Evolutionary conservation across 192 early-diverging fungal species (phyloP).

Genomic region (Gaertneriomyces sp.): DNA sequence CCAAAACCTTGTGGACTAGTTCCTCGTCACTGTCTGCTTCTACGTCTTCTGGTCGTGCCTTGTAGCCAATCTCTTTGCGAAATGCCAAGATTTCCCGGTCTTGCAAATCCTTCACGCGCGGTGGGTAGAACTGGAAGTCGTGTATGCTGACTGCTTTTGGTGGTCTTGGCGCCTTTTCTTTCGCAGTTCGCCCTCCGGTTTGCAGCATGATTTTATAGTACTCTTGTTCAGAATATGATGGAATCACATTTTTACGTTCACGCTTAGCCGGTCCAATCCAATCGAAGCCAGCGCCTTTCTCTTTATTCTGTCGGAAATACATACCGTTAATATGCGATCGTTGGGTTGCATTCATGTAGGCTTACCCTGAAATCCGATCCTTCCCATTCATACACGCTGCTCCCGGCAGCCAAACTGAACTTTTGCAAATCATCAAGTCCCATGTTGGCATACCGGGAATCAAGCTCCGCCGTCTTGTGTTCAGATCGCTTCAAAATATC

Average conservation of each 20-base stretch:
- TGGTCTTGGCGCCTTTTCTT: slow-evolving; percentile 39
- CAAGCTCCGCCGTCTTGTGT: slow-evolving; percentile 83
- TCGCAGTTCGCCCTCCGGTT: slow-evolving; percentile 19
- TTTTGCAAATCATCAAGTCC: slow-evolving; percentile 92
- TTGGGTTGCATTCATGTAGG: not conserved
- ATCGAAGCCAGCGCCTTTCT: slow-evolving; percentile 48
- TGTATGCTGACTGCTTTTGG: slow-evolving; percentile 39
- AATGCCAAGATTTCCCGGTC: slow-evolving; percentile 78
- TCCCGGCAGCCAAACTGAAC: slow-evolving; percentile 67
- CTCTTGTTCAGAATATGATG: slow-evolving; percentile 23
- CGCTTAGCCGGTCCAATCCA: slow-evolving; percentile 97
- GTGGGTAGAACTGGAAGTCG: slow-evolving; percentile 93
- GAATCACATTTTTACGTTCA: slow-evolving; percentile 65
- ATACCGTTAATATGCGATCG: not conserved
- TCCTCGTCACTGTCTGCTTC: slow-evolving; percentile 39
- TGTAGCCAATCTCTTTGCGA: slow-evolving; percentile 67
- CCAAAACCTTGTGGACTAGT: slow-evolving; percentile 51
- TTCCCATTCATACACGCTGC: slow-evolving; percentile 88
- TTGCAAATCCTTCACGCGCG: slow-evolving; percentile 70
- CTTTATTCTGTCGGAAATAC: slow-evolving; percentile 27
- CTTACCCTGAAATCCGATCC: slow-evolving; percentile 84
- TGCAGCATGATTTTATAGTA: slow-evolving; percentile 16
- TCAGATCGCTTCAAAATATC: slow-evolving; percentile 75
- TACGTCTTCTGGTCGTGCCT: slow-evolving; percentile 49
- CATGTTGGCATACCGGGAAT: slow-evolving; percentile 82